Evolutionary conservation across 768 basidiomycete genomes (phyloP).

Genomic region (Pleurotus tuber-regium): DNA sequence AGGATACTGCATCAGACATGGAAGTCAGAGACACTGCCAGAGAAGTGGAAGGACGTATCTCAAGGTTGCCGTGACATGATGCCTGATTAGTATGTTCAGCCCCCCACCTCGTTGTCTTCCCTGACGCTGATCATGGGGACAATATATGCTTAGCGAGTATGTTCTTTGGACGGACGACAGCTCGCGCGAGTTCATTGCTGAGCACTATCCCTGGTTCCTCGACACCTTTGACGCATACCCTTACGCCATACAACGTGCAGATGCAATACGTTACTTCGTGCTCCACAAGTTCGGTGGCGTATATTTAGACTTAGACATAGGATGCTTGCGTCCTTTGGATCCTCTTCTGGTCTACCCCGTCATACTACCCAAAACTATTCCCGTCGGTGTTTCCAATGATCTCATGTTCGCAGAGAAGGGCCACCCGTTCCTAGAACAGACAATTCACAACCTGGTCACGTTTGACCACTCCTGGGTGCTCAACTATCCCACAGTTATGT

Average conservation of each 20-base stretch:
- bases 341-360: slow-evolving; percentile 83
- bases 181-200: slow-evolving; percentile 86
- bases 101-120: slow-evolving; percentile 12
- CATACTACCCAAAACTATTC: slow-evolving; percentile 92
- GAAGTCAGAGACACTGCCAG: slow-evolving; percentile 87
- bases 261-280: slow-evolving; percentile 97
- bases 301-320: slow-evolving; percentile 96
- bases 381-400: slow-evolving; percentile 97
- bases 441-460: slow-evolving; percentile 85
- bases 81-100: slow-evolving; percentile 89
- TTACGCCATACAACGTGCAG: slow-evolving; percentile 93
- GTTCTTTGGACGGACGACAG: slow-evolving; percentile 95
- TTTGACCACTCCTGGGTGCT: slow-evolving; percentile 94
- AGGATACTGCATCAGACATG: slow-evolving; percentile 98
- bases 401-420: slow-evolving; percentile 87
- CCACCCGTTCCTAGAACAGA: slow-evolving; percentile 89
- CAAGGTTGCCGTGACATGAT: slow-evolving; percentile 87
- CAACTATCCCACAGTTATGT: slow-evolving; percentile 99
- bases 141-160: slow-evolving; percentile 67
- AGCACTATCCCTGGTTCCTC: slow-evolving; percentile 89
- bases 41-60: slow-evolving; percentile 77
- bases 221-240: slow-evolving; percentile 90
- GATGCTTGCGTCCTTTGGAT: slow-evolving; percentile 84
- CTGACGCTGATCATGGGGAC: slow-evolving; percentile 6
- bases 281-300: slow-evolving; percentile 94